These are phyloP conservation scores for Jamesozyma lodderae DNA, from an alignment of 805 yeast species.

Conservation along the genomic window DNA sequence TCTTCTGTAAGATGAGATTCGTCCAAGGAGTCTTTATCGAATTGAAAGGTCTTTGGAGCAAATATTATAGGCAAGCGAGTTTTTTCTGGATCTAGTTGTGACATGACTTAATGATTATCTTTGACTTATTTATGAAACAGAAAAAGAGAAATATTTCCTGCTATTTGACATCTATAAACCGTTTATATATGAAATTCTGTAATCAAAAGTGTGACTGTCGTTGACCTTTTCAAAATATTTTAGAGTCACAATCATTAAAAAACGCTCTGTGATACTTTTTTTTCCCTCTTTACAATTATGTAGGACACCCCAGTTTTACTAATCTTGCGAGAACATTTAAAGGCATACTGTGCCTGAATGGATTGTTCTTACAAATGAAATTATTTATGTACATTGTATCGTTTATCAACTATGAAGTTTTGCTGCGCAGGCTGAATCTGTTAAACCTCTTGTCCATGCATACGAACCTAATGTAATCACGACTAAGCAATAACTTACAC, in stretches of 20 bases:
- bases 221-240: too few species aligned
- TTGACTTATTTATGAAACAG: too few species aligned
- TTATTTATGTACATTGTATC: too few species aligned
- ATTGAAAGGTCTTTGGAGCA: conserved; percentile 85
- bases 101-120: conserved; percentile 1
- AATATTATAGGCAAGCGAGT: conserved; percentile 35
- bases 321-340: neutral
- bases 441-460: conserved; percentile 46
- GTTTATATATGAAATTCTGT: too few species aligned
- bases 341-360: neutral
- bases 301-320: too few species aligned
- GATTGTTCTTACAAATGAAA: neutral
- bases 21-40: conserved; percentile 54
- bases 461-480: conserved; percentile 63
- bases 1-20: conserved; percentile 42
- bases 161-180: too few species aligned
- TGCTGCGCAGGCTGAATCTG: conserved; percentile 1
- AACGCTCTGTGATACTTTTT: too few species aligned
- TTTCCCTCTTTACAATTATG: too few species aligned
- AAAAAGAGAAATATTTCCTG: too few species aligned
- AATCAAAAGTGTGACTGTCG: too few species aligned
- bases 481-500: conserved; percentile 38
- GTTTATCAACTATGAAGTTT: neutral
- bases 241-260: too few species aligned
- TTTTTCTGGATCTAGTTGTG: conserved; percentile 10